Base-by-base conservation (phyloP, 495 filamentous ascomycete species). In the Aspergillus funiculosus region DNA sequence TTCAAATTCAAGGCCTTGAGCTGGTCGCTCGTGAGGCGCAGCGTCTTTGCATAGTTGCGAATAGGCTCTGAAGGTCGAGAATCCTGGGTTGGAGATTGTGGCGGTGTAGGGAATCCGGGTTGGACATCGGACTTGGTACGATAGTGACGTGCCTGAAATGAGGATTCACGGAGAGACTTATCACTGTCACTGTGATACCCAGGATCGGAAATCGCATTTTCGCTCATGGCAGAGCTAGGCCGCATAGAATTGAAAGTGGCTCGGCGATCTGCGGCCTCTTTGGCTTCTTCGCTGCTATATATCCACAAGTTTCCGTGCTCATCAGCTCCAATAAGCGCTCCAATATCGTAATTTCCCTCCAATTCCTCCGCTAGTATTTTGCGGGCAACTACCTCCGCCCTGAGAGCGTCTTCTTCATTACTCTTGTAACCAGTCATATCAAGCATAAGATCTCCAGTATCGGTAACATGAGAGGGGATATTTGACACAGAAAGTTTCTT, bases 241-340 rank as follows among this genome's bases (percentile, higher is more conserved):
- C 74, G 68, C 58, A 83, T 64, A 0, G 69, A 67, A 35, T 74
- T 69, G 46, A 80, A 54, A 2, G 69, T 66, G 6, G 74, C 70
- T 50, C 74, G 73, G 18, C 73, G 73, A 15, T 70, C 66, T 7
- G 84, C 85, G 3, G 77, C 72, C 56, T 89, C 86, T 57, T 96
- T 97, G 18, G 94, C 89, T 55, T 96, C 94, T 59, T 95, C 89
- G 52, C 89, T 95, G 62, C 87, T 92, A 66, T 97, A 99, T 43
- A 97, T 97, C 94, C 92, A 97, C 7, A 99, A 71, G 58, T 99
- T 97, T 4, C 92, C 92, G 36, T 90, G 81, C 55, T 94, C 89
- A 58, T 99, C 92, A 18, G 88, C 88, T 6, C 88, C 91, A 59
- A 99, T 95, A 5, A 99, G 74, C 19, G 92, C 83, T 21, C 91